A percentile compares a stretch with the other conserved stretches of the same genome.
phyloP scores from a whole-genome alignment of 345 rosid genomes.

The Bruguiera gymnorhiza region DNA sequence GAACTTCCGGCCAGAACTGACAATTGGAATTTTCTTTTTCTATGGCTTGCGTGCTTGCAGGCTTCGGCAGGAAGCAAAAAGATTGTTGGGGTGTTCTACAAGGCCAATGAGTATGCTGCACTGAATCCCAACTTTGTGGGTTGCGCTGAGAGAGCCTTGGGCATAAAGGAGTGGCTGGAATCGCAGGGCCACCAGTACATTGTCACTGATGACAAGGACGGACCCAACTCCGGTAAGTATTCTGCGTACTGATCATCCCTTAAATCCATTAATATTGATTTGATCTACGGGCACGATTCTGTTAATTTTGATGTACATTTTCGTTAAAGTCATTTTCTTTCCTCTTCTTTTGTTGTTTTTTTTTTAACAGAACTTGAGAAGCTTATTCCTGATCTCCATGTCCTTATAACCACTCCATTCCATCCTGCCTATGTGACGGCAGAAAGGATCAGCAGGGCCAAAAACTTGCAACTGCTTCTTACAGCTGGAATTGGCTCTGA shows the following conservation, averaged over 20 bases:
- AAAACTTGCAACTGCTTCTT: constrained; percentile 81
- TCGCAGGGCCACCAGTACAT: constrained; percentile 84
- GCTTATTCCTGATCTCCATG: constrained; percentile 82
- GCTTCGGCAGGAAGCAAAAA: constrained; percentile 76
- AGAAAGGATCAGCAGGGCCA: constrained; percentile 88
- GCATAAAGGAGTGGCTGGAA: constrained; percentile 74
- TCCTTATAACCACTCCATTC: constrained; percentile 84
- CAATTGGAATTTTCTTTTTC: neutral
- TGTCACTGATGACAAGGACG: constrained; percentile 93
- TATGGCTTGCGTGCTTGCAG: constrained; percentile 27
- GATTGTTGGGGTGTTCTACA: constrained; percentile 96
- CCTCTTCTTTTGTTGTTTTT: neutral
- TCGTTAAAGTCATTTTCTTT: neutral
- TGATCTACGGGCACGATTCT: neutral
- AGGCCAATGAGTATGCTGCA: constrained; percentile 72
- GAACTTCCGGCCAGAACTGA: neutral
- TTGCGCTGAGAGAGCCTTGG: constrained; percentile 70
- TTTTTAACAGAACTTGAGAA: constrained; percentile 65
- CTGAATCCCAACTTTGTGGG: constrained; percentile 79
- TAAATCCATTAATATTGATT: neutral
- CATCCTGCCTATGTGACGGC: constrained; percentile 92
- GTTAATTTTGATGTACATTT: neutral
- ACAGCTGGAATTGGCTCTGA: constrained; percentile 97
- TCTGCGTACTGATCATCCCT: too few species aligned
- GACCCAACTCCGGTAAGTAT: constrained; percentile 59